phyloP scores from a whole-genome alignment of 345 rosid genomes.

The Pistacia vera region DNA sequence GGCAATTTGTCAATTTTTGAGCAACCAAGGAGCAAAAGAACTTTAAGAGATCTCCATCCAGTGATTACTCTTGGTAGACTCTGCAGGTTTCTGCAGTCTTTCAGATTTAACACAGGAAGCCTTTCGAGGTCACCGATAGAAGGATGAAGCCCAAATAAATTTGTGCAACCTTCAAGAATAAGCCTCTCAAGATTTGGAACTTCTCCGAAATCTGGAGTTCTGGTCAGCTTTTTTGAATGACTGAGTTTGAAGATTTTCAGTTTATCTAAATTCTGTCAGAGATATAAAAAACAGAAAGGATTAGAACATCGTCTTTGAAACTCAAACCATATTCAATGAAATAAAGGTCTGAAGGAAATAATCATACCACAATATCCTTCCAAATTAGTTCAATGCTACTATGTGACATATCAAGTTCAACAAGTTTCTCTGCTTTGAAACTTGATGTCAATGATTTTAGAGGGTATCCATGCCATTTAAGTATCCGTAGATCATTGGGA shows the following conservation, averaged over 20 bases:
- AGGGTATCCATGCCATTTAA: constrained; percentile 18
- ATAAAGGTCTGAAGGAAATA: background rate
- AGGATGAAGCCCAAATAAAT: constrained; percentile 19
- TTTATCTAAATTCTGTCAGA: background rate
- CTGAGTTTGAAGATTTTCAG: constrained; percentile 7
- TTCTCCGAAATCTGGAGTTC: constrained; percentile 14
- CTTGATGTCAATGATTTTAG: background rate
- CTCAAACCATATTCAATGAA: background rate
- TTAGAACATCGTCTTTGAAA: background rate
- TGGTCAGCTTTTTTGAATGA: constrained; percentile 2
- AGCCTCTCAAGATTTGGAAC: constrained; percentile 17
- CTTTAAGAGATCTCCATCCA: constrained; percentile 11
- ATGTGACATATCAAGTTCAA: constrained; percentile 18
- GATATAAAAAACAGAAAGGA: background rate
- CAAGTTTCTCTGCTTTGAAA: constrained; percentile 19
- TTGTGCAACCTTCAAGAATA: constrained; percentile 18
- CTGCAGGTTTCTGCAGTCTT: constrained; percentile 25
- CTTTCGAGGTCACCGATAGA: constrained; percentile 20
- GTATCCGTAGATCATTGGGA: constrained; percentile 7
- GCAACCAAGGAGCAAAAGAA: constrained; percentile 10
- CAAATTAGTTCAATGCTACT: constrained; percentile 11
- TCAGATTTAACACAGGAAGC: constrained; percentile 16
- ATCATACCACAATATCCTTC: constrained; percentile 2
- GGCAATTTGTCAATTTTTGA: constrained; percentile 9
- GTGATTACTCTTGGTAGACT: constrained; percentile 19